Evolutionary conservation across 2,329 filamentous ascomycete species (phyloP).

Genomic region (Talaromyces pinophilus): DNA sequence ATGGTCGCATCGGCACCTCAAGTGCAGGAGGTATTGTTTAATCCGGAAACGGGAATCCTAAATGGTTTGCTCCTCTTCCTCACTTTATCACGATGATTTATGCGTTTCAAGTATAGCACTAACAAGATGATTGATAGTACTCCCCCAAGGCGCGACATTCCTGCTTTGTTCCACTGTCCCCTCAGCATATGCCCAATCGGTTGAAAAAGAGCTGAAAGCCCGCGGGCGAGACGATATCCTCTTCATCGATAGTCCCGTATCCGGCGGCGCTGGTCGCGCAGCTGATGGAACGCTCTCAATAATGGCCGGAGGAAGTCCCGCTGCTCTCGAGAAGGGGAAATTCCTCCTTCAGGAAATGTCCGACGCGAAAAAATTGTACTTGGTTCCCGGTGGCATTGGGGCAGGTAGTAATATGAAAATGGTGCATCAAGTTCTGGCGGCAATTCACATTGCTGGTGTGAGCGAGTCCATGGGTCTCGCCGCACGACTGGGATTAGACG

Average conservation of each 20-base stretch:
- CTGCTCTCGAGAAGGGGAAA: conserved; percentile 58
- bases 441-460: conserved; percentile 62
- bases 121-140: conserved; percentile 30
- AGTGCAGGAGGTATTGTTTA: conserved; percentile 66
- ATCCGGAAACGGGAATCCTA: conserved; percentile 54
- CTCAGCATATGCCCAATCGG: conserved; percentile 63
- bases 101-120: conserved; percentile 21
- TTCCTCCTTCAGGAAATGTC: conserved; percentile 66
- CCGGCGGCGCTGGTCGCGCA: conserved; percentile 67
- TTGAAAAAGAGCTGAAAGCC: conserved; percentile 59
- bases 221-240: conserved; percentile 62
- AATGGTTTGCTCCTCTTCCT: conserved; percentile 26
- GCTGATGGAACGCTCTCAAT: conserved; percentile 73
- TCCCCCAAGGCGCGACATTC: conserved; percentile 62
- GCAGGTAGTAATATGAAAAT: conserved; percentile 64
- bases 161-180: conserved; percentile 72
- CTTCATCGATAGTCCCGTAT: conserved; percentile 72
- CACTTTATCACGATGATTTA: neutral
- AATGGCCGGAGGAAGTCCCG: conserved; percentile 65
- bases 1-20: conserved; percentile 77
- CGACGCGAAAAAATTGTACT: conserved; percentile 59
- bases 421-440: conserved; percentile 64
- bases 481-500: conserved; percentile 57
- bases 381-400: conserved; percentile 62
- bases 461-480: conserved; percentile 65